Percentiles rank a stretch among this genome's conserved stretches.
These are phyloP conservation scores for Globisporangium canariense DNA, from an alignment of 352 stramenopile genomes.

Conservation along the genomic window DNA sequence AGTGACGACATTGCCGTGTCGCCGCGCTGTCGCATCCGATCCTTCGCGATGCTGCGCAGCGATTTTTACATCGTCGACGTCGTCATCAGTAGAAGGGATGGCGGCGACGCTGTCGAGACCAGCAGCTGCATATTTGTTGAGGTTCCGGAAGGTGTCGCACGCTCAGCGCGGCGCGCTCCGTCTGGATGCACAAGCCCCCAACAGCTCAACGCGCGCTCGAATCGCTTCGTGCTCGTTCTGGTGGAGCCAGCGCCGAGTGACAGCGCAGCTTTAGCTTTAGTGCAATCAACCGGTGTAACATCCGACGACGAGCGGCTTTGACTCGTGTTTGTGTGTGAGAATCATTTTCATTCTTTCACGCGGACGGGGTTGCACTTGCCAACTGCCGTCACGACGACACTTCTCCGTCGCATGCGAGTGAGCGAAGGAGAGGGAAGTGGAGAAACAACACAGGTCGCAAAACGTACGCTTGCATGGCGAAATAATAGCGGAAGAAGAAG, in stretches of 20 bases:
- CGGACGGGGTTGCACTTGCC: background rate
- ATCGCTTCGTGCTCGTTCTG: conserved; percentile 10
- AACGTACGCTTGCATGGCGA: background rate
- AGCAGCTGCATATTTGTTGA: conserved; percentile 11
- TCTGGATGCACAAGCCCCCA: background rate
- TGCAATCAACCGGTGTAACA: background rate
- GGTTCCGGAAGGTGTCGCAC: conserved; percentile 15
- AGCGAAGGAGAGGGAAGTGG: background rate
- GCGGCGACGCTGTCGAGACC: background rate
- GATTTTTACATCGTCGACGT: conserved; percentile 42
- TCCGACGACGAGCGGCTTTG: background rate
- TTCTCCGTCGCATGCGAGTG: conserved; percentile 1
- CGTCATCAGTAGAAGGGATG: background rate
- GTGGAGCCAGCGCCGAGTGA: background rate
- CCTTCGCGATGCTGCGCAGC: conserved; percentile 36
- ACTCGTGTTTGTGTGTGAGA: background rate
- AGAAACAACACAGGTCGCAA: background rate
- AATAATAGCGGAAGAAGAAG: background rate
- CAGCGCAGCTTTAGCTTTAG: background rate
- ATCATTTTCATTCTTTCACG: background rate
- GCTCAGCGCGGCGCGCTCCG: conserved; percentile 1
- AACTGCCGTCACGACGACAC: background rate
- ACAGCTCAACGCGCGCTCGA: conserved; percentile 11
- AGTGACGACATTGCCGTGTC: conserved; percentile 40
- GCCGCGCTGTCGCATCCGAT: conserved; percentile 23